Evolutionary conservation across 805 yeast genomes (phyloP), one percentile per base, ranked within the genome.

Genomic region (Myxozyma nipponensis): DNA sequence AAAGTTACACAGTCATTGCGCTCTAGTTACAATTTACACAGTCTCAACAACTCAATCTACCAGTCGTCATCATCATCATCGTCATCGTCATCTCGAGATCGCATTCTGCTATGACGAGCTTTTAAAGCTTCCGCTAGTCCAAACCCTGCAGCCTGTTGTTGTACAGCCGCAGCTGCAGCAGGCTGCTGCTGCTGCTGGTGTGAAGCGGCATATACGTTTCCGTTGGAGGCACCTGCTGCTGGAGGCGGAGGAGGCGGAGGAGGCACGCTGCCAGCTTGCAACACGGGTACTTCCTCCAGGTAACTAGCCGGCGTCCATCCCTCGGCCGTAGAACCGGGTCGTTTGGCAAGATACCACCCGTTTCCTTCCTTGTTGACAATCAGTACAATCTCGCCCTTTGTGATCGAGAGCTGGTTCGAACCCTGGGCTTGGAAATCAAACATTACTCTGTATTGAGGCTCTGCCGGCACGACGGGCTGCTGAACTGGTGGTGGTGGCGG

Each of bases 251-350:
- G 59, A 6, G 62, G 59, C 1, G 58, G 53, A 4, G 66, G 56
- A 4, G 63, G 44, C 13, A 62, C 59, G 13, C 61, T 62, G 4
- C 61, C 52, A 4, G 61, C 48, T 3, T 61, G 39, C 13, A 57
- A 48, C 15, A 39, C 52, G 44, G 50, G 52, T 39, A 63, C 53
- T 36, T 66, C 67, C 52, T 72, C 81, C 63, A 91, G 80, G 65
- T 90, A 93, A n/a, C 90, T 86, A 21, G 93, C 84, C 13, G 99
- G 99, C 10, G 93, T 91, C 98, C 98, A 93, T 3, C 99, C 99
- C 66, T 89, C 93, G 18, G 39, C 40, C 3, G 54, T n/a, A 13
- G 57, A 22, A 13, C 62, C 61, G 10, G 62, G 58, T 30, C 80
- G 74, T 65, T 84, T 85, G 7, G 89, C 97, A 50, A 93, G 74